phyloP scores from a whole-genome alignment of 179 eudicot species.

The Corrigiola litoralis region DNA sequence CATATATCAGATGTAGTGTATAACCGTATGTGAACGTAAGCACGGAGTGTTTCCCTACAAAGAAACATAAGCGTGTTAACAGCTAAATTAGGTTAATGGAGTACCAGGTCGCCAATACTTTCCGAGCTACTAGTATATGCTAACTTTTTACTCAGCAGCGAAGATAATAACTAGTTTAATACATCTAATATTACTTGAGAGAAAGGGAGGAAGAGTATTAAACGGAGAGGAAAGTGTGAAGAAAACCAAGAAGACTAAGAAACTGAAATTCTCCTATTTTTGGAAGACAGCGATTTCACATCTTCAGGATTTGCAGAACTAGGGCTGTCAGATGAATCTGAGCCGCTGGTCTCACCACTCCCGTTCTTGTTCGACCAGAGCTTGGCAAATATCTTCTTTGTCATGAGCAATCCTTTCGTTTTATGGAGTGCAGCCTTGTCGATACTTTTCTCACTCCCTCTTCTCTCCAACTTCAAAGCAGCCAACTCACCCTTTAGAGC shows the following conservation, averaged over 20 bases:
- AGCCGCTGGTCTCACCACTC: slow-evolving; percentile 65
- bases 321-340: slow-evolving; percentile 74
- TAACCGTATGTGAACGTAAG: no score
- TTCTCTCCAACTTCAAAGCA: slow-evolving; percentile 52
- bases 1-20: no score
- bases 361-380: slow-evolving; percentile 63
- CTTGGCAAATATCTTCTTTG: slow-evolving; percentile 67
- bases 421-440: slow-evolving; percentile 46
- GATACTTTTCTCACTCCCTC: slow-evolving; percentile 17
- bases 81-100: no score
- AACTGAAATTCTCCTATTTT: slow-evolving; percentile 58
- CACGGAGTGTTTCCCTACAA: no score
- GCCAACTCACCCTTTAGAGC: slow-evolving; percentile 73
- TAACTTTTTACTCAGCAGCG: not conserved
- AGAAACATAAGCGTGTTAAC: no score
- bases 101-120: not conserved
- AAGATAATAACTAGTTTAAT: not conserved
- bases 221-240: not conserved
- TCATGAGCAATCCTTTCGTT: slow-evolving; percentile 50
- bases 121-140: not conserved
- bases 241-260: slow-evolving; percentile 38
- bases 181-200: slow-evolving; percentile 2
- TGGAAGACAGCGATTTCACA: slow-evolving; percentile 47
- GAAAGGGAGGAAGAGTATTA: not conserved
- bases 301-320: slow-evolving; percentile 56